Conservation (phyloP, 1,139 yeast species). For the Zygosaccharomyces sapae region DNA sequence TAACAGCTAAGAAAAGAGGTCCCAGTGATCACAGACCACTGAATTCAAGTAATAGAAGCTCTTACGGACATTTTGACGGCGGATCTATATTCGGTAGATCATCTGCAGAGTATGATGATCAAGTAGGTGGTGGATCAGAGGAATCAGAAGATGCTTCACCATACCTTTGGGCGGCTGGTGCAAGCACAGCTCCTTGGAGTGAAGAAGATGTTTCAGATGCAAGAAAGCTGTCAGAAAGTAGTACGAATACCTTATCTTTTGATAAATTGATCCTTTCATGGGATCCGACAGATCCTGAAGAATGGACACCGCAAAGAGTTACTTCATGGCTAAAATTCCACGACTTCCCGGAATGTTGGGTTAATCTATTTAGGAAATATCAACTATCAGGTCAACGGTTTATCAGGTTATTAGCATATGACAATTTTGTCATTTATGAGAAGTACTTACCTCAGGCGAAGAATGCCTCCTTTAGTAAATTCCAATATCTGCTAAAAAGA, state of each 20-base stretch:
- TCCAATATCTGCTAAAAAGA: slow-evolving; percentile 49
- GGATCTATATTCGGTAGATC: slow-evolving; percentile 1
- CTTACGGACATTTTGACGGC: neutral
- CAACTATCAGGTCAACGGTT: slow-evolving; percentile 63
- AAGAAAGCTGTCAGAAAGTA: slow-evolving; percentile 34
- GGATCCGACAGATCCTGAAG: slow-evolving; percentile 44
- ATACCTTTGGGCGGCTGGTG: slow-evolving; percentile 6
- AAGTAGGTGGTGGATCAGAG: slow-evolving; percentile 3
- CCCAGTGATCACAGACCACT: neutral
- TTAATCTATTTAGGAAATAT: slow-evolving; percentile 53
- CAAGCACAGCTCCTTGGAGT: slow-evolving; percentile 5
- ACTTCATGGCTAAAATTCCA: slow-evolving; percentile 61
- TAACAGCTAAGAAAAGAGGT: slow-evolving; percentile 3
- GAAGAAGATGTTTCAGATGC: slow-evolving; percentile 13
- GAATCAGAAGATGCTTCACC: slow-evolving; percentile 12
- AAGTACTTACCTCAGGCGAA: slow-evolving; percentile 47
- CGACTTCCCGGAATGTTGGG: slow-evolving; percentile 72
- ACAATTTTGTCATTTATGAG: slow-evolving; percentile 46
- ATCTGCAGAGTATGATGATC: slow-evolving; percentile 5
- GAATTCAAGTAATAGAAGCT: slow-evolving; percentile 1
- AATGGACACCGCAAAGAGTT: slow-evolving; percentile 71
- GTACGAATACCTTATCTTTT: slow-evolving; percentile 25
- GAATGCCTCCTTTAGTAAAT: slow-evolving; percentile 51
- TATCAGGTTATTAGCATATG: slow-evolving; percentile 65
- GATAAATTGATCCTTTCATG: slow-evolving; percentile 39